Evolutionary conservation across 306 rosid genomes (phyloP).

Genomic region (Prosopis cineraria): DNA sequence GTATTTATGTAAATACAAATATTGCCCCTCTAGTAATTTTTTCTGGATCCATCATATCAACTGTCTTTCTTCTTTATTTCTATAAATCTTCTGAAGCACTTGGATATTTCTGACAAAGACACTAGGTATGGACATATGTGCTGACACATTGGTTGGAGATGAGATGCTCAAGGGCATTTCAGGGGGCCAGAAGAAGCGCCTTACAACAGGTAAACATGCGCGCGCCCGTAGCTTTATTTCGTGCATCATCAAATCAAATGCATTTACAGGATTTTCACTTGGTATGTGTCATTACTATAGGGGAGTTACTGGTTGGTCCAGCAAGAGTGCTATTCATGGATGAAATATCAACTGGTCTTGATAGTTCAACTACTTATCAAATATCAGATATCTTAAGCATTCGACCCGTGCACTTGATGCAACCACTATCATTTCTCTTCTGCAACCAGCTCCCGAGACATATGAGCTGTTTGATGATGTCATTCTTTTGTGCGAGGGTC

Average conservation of each 20-base stretch:
- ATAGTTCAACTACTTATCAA: conserved; percentile 93
- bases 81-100: conserved; percentile 39
- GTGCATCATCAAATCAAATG: conserved; percentile 27
- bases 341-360: conserved; percentile 98
- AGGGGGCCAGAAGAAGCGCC: conserved; percentile 99
- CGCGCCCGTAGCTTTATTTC: conserved; percentile 11
- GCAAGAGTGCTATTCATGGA: conserved; percentile 99
- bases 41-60: too few species aligned
- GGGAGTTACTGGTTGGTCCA: conserved; percentile 92
- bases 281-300: conserved; percentile 55
- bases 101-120: conserved; percentile 83
- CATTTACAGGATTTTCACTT: conserved; percentile 40
- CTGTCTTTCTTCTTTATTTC: conserved; percentile 18
- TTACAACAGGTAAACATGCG: conserved; percentile 87
- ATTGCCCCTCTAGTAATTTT: too few species aligned
- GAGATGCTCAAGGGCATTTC: conserved; percentile 99
- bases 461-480: conserved; percentile 95
- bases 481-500: conserved; percentile 92
- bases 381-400: conserved; percentile 90
- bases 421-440: conserved; percentile 91
- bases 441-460: conserved; percentile 99
- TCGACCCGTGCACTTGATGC: conserved; percentile 85
- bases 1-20: too few species aligned
- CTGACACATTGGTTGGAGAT: conserved; percentile 98
- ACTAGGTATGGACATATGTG: conserved; percentile 98